Evolutionary conservation across 441 rosid genomes (phyloP), one percentile per base, ranked within the genome.

Genomic region (Bocquillonia castaneifolia): DNA sequence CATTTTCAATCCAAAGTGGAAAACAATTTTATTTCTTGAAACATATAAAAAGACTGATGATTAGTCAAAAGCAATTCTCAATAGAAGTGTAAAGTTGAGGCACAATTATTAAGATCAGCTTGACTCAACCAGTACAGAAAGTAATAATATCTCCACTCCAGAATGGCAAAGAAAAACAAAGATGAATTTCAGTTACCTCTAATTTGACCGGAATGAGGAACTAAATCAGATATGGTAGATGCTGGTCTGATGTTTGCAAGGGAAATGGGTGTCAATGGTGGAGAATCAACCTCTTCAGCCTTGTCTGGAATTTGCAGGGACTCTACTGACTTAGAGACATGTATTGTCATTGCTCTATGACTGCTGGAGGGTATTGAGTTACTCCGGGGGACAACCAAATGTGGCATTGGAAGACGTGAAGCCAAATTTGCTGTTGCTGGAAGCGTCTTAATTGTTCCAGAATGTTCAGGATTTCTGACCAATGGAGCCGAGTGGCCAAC

Each of bases 401-500:
- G 98, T 26, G 98, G 96, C 63, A 78, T 63, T 0, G 99, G 96
- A 72, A 94, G 96, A 14, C 85, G 96, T 10, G 96, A 80, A 3
- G 93, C 88, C 22, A 73, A 77, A 59, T 81, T 82, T 61, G 88
- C 64, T 45, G 86, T 74, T 13, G 62, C 47, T 0, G 84, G 72
- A 57, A 85, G 71, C 65, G 75, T 64, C 71, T 70, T 83, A 69
- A 64, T 75, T 37, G 84, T 64, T 54, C 72, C 67, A 26, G 77
- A 71, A 75, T 56, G 68, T 48, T 95, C 98, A 64, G 80, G 88
- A 78, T 79, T 88, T 86, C 93, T 78, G 42, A 80, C 74, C 64
- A 95, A 74, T 7, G 98, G 98, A 40, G 98, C 99, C 7, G 97
- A 92, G 73, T 89, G 93, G 73, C 93, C 95, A 55, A 81, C 70